A percentile compares a stretch with the other conserved stretches of the same genome.
These are phyloP conservation scores for Mollisiaceae sp. DNA, from an alignment of 2,329 filamentous ascomycete species.

Conservation along the genomic window DNA sequence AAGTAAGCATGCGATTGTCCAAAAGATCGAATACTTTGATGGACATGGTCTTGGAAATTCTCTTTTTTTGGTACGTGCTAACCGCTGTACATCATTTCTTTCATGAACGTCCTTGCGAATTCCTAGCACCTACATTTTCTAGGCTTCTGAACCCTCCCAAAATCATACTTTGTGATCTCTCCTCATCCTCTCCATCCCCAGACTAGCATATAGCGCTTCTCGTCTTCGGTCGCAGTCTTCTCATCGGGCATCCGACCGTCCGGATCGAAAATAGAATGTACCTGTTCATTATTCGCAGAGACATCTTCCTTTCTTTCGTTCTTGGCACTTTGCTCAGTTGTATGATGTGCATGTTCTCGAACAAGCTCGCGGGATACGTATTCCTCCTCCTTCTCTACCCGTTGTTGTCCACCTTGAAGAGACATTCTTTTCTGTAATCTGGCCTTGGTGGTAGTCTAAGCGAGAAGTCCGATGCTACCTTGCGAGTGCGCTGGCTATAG, in stretches of 20 bases:
- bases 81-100: too few relatives aligned
- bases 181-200: background rate
- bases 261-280: background rate
- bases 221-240: background rate
- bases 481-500: too few relatives aligned
- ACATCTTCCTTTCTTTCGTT: background rate
- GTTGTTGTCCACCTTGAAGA: background rate
- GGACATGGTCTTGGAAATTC: background rate
- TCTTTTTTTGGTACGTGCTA: too few relatives aligned
- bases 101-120: too few relatives aligned
- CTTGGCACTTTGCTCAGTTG: background rate
- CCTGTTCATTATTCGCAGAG: background rate
- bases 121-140: too few relatives aligned
- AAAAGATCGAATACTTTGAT: background rate
- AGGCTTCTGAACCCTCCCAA: background rate
- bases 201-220: background rate
- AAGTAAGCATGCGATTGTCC: background rate
- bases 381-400: background rate
- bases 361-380: background rate
- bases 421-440: background rate
- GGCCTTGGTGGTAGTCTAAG: too few relatives aligned
- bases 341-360: background rate
- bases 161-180: background rate
- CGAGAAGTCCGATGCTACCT: too few relatives aligned
- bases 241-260: background rate